These are phyloP conservation scores for Salix suchowensis DNA, from an alignment of 345 rosid species.

Conservation along the genomic window DNA sequence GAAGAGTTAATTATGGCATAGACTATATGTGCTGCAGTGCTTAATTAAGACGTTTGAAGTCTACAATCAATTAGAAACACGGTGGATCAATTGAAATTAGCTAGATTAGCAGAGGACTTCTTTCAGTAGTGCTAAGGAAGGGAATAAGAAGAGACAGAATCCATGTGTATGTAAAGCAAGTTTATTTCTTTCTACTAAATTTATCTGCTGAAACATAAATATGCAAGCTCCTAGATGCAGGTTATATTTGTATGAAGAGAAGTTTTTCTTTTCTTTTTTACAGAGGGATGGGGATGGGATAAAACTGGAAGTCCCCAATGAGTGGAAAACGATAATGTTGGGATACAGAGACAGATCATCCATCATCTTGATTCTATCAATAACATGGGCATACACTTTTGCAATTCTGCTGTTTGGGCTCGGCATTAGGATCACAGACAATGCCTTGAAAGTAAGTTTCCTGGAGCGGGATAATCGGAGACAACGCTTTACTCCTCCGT, in stretches of 20 bases:
- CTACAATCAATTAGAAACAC: no score
- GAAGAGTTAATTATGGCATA: no score
- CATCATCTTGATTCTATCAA: slow-evolving; percentile 38
- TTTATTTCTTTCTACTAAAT: background rate
- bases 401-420: slow-evolving; percentile 22
- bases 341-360: slow-evolving; percentile 42
- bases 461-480: slow-evolving; percentile 49
- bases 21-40: no score
- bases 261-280: slow-evolving; percentile 5
- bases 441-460: slow-evolving; percentile 44
- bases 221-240: background rate
- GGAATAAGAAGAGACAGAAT: background rate
- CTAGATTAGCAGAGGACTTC: background rate
- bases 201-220: background rate
- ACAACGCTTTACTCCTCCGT: slow-evolving; percentile 41
- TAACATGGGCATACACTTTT: slow-evolving; percentile 40
- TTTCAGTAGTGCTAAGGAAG: background rate
- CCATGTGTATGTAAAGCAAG: background rate
- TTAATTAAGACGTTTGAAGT: no score
- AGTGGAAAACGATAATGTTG: slow-evolving; percentile 51
- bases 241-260: background rate
- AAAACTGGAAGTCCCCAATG: slow-evolving; percentile 66
- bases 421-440: slow-evolving; percentile 24
- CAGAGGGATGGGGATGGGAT: slow-evolving; percentile 29
- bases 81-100: background rate